phyloP scores from a whole-genome alignment of 2,329 filamentous ascomycete genomes.

The Herpotrichia juniperi region DNA sequence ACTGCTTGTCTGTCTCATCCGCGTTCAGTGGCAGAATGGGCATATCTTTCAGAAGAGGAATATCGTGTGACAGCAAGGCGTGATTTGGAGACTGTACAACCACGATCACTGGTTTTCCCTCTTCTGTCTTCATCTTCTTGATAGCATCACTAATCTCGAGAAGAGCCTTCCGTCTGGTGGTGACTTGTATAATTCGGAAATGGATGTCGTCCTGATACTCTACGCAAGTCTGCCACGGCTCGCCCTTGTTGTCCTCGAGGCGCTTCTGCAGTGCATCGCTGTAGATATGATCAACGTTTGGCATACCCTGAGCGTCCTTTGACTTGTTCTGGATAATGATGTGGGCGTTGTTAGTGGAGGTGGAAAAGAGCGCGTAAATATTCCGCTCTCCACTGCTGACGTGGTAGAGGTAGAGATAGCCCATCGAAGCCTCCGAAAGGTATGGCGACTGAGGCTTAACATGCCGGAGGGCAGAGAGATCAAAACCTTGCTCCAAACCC shows the following conservation, averaged over 20 bases:
- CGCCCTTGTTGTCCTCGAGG: slow-evolving; percentile 68
- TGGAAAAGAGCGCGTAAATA: slow-evolving; percentile 92
- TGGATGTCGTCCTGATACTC: slow-evolving; percentile 84
- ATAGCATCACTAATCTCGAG: slow-evolving; percentile 86
- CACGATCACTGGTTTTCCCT: slow-evolving; percentile 78
- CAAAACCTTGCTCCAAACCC: slow-evolving; percentile 92
- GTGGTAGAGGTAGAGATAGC: slow-evolving; percentile 92
- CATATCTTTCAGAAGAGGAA: slow-evolving; percentile 82
- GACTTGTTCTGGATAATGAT: slow-evolving; percentile 86
- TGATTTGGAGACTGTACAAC: slow-evolving; percentile 91
- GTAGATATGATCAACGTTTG: slow-evolving; percentile 90
- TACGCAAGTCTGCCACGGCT: slow-evolving; percentile 80
- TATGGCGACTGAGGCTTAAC: slow-evolving; percentile 74
- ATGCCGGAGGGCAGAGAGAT: slow-evolving; percentile 76
- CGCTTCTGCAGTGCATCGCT: slow-evolving; percentile 72
- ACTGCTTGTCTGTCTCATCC: slow-evolving; percentile 81
- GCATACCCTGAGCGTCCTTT: slow-evolving; percentile 82
- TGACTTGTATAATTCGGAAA: slow-evolving; percentile 87
- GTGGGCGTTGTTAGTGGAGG: slow-evolving; percentile 77
- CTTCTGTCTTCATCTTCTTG: slow-evolving; percentile 89
- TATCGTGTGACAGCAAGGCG: slow-evolving; percentile 79
- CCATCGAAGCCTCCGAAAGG: slow-evolving; percentile 73
- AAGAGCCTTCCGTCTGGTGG: slow-evolving; percentile 85
- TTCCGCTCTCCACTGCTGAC: slow-evolving; percentile 89
- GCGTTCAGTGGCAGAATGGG: slow-evolving; percentile 82